These are phyloP conservation scores for Torrubiella hemipterigena DNA, from an alignment of 2,329 filamentous ascomycete genomes.

Conservation along the genomic window DNA sequence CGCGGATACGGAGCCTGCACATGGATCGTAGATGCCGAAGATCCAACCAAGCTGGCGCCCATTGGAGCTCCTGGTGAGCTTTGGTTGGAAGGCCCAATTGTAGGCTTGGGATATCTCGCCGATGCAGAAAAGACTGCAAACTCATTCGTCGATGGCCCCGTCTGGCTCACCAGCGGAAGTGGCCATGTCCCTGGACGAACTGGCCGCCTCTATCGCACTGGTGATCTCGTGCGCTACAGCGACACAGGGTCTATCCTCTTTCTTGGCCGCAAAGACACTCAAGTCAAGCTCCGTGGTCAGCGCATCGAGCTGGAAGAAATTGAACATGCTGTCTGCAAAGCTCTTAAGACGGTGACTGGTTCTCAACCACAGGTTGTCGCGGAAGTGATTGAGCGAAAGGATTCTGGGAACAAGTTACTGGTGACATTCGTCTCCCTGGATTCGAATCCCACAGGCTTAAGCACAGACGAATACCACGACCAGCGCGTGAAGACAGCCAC, in stretches of 20 bases:
- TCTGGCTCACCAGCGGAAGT: background rate
- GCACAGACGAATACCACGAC: too few species aligned
- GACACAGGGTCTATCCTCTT: background rate
- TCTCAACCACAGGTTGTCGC: background rate
- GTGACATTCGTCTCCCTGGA: too few species aligned
- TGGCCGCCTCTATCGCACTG: conserved; percentile 1
- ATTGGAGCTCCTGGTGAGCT: conserved; percentile 8
- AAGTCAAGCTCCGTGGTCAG: conserved; percentile 42
- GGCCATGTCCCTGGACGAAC: background rate
- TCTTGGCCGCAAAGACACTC: conserved; percentile 26
- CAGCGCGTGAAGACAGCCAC: too few species aligned
- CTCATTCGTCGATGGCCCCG: background rate
- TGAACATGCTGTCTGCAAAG: background rate
- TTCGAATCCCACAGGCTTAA: too few species aligned
- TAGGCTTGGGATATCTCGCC: conserved; percentile 1
- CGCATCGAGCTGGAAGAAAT: conserved; percentile 26
- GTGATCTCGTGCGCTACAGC: conserved; percentile 1
- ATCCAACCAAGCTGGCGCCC: conserved; percentile 4
- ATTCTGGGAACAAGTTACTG: too few species aligned
- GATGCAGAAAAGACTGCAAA: background rate
- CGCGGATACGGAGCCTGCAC: background rate
- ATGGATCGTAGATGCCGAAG: conserved; percentile 7
- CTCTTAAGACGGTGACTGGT: background rate
- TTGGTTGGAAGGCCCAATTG: conserved; percentile 7
- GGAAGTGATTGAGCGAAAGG: background rate